phyloP scores from a whole-genome alignment of 345 rosid genomes.

The Populus deltoides region DNA sequence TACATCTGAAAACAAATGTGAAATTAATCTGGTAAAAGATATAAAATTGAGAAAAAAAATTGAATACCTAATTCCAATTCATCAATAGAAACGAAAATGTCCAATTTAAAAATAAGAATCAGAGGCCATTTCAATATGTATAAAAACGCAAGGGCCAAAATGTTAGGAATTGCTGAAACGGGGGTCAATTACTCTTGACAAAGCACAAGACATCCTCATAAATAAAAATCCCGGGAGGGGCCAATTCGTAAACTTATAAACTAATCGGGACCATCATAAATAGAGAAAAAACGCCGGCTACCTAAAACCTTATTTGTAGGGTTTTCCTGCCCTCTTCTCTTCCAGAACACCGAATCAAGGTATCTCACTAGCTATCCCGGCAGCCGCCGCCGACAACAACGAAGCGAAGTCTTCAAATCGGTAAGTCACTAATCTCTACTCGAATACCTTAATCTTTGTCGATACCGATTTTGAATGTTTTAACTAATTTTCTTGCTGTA shows the following conservation, averaged over 20 bases:
- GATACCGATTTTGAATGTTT: not conserved
- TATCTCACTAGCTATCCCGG: not conserved
- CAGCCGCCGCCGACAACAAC: not conserved
- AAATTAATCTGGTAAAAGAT: too few species aligned
- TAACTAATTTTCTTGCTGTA: not conserved
- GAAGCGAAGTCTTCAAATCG: not conserved
- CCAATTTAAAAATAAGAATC: too few species aligned
- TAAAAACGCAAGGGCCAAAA: too few species aligned
- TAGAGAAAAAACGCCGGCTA: not conserved
- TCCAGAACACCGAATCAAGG: not conserved
- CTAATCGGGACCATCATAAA: not conserved
- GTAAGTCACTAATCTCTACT: not conserved
- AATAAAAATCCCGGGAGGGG: not conserved
- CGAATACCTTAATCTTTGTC: not conserved
- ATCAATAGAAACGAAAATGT: too few species aligned
- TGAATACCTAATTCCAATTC: too few species aligned
- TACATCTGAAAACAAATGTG: too few species aligned
- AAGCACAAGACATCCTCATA: too few species aligned
- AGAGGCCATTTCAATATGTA: too few species aligned
- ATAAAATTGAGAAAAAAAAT: too few species aligned
- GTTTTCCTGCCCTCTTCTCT: not conserved
- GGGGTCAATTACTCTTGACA: too few species aligned
- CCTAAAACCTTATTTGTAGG: not conserved
- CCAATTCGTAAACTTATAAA: not conserved
- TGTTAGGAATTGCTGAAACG: too few species aligned